Conservation (phyloP, 768 basidiomycete genomes). For the Boletales sp. region DNA sequence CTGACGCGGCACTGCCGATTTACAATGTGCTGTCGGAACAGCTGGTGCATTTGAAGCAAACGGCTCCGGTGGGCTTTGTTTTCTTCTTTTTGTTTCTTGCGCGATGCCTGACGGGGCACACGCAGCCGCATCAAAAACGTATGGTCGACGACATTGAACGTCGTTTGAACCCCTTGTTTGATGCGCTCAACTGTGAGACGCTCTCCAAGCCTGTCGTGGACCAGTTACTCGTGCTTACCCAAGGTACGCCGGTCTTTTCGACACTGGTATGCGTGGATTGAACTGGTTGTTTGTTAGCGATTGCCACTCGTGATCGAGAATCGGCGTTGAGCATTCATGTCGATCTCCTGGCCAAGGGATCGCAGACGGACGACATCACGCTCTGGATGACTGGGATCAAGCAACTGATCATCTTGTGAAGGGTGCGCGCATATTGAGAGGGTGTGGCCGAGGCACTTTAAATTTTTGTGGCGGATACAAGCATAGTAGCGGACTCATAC, state of each 20-base stretch:
- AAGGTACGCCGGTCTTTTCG: conserved; percentile 47
- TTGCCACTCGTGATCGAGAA: conserved; percentile 73
- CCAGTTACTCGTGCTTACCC: conserved; percentile 63
- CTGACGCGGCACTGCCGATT: conserved; percentile 60
- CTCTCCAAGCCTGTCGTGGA: conserved; percentile 68
- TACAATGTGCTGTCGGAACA: conserved; percentile 64
- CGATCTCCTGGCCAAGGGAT: conserved; percentile 75
- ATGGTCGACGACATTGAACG: conserved; percentile 85
- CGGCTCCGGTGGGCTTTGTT: conserved; percentile 57
- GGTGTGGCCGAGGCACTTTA: background rate
- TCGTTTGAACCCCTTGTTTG: conserved; percentile 81
- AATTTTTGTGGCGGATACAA: background rate
- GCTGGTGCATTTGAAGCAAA: conserved; percentile 65
- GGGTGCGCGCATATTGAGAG: background rate
- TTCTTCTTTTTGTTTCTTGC: too few species aligned
- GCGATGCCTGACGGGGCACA: background rate
- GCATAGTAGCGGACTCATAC: too few species aligned
- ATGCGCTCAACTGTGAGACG: conserved; percentile 88
- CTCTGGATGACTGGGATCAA: conserved; percentile 89
- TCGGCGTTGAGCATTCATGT: conserved; percentile 81
- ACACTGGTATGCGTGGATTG: background rate
- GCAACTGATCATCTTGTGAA: conserved; percentile 71
- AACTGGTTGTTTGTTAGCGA: conserved; percentile 47
- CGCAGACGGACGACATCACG: conserved; percentile 78
- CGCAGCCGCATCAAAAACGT: conserved; percentile 76